Conservation (phyloP, 441 rosid genomes). For the Pelargonium cotyledonis region DNA sequence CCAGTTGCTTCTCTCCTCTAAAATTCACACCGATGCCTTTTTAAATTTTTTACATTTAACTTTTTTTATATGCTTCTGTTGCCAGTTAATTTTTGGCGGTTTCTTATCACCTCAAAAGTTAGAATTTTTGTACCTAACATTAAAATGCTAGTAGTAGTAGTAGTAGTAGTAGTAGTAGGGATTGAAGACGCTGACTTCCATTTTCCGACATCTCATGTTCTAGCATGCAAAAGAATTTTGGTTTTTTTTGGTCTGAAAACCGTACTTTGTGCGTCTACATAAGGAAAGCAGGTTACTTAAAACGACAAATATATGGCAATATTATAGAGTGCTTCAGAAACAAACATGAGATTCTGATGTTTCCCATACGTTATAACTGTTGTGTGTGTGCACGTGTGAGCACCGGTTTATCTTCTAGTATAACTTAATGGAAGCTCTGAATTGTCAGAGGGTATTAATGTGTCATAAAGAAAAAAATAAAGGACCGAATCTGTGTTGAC, state of each 20-base stretch:
- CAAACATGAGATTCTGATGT: not conserved
- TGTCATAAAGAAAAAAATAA: not conserved
- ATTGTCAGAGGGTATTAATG: not conserved
- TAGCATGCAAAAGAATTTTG: constrained; percentile 2
- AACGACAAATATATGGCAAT: not conserved
- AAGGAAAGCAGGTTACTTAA: not conserved
- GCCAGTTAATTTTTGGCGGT: constrained; percentile 4
- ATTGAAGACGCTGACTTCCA: not conserved
- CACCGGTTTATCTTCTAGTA: not conserved
- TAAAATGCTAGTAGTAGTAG: not conserved
- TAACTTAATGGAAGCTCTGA: not conserved
- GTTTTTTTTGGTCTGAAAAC: not conserved
- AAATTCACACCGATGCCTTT: not conserved
- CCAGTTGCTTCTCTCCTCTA: not conserved
- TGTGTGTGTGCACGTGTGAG: constrained; percentile 3
- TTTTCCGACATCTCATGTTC: not conserved
- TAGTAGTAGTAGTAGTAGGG: no score
- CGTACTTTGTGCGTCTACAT: no score
- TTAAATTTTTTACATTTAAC: not conserved
- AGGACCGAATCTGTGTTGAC: not conserved
- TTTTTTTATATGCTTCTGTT: not conserved
- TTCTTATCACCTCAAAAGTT: constrained; percentile 3
- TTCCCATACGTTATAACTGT: not conserved
- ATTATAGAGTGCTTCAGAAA: not conserved
- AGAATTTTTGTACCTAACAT: not conserved